Conservation (phyloP, 495 filamentous ascomycete genomes). For the Podospora appendiculata region DNA sequence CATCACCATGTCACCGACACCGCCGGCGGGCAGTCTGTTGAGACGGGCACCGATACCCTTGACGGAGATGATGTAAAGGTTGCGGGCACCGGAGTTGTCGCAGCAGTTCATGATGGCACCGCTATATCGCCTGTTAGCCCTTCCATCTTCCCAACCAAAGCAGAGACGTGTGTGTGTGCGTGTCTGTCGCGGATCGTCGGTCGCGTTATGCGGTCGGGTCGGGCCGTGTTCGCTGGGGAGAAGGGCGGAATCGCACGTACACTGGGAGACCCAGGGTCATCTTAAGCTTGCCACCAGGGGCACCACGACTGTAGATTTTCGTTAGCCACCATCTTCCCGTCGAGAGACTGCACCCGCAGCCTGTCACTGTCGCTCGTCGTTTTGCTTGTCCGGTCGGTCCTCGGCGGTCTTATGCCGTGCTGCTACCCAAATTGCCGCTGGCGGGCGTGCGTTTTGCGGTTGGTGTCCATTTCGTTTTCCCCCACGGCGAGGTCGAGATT, state of each 20-base stretch:
- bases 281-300: slow-evolving; percentile 99
- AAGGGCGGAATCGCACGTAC: slow-evolving; percentile 53
- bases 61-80: slow-evolving; percentile 99
- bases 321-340: slow-evolving; percentile 13
- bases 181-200: background rate
- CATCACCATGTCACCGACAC: slow-evolving; percentile 99
- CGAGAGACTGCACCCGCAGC: background rate
- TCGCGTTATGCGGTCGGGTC: background rate
- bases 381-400: background rate
- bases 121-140: slow-evolving; percentile 42
- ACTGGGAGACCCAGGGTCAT: slow-evolving; percentile 99
- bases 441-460: no score
- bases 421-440: no score
- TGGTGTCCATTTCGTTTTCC: no score
- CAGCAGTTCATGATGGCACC: slow-evolving; percentile 95
- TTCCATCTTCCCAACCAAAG: background rate
- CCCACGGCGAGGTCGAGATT: no score
- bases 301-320: slow-evolving; percentile 59
- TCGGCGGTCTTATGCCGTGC: no score
- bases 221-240: background rate
- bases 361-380: background rate
- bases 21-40: slow-evolving; percentile 93
- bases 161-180: background rate
- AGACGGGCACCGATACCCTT: slow-evolving; percentile 98
- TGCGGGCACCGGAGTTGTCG: slow-evolving; percentile 97